A percentile compares a stretch with the other conserved stretches of the same genome.
These are phyloP conservation scores for Erodium trifolium DNA, from an alignment of 441 rosid genomes.

Conservation along the genomic window DNA sequence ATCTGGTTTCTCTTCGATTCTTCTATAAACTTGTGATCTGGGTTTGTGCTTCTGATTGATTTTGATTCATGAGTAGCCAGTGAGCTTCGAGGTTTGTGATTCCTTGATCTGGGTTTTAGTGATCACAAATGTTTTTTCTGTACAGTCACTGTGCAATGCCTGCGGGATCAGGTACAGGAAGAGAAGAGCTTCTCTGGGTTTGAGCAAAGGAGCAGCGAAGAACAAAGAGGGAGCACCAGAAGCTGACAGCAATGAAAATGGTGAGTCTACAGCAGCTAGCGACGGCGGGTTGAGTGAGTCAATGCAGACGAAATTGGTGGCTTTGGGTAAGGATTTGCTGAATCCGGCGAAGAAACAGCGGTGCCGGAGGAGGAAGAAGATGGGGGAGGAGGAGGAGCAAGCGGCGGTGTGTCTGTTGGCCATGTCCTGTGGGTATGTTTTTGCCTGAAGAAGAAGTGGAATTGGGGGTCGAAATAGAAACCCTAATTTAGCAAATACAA, in stretches of 20 bases:
- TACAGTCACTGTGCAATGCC: constrained; percentile 3
- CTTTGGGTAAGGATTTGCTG: neutral
- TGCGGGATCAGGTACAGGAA: constrained; percentile 6
- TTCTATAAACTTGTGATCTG: neutral
- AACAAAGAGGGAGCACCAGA: neutral
- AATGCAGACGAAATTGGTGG: neutral
- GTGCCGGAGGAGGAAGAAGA: neutral
- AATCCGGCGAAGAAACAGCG: neutral
- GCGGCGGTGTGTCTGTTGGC: constrained; percentile 2
- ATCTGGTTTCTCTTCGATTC: neutral
- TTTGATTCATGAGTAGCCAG: too few species aligned
- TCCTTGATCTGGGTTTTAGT: neutral
- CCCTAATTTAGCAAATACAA: neutral
- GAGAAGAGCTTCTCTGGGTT: neutral
- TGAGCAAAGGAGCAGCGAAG: constrained; percentile 1
- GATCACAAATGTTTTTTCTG: neutral
- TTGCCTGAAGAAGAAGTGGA: neutral
- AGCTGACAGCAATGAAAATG: neutral
- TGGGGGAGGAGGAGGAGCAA: constrained; percentile 6
- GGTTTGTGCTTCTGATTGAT: neutral
- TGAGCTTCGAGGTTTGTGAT: neutral
- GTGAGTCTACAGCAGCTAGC: neutral
- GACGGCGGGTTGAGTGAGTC: neutral
- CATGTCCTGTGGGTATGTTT: constrained; percentile 5
- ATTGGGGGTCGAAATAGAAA: neutral